phyloP scores from a whole-genome alignment of 2,329 filamentous ascomycete species.

The Fulvia fulva region DNA sequence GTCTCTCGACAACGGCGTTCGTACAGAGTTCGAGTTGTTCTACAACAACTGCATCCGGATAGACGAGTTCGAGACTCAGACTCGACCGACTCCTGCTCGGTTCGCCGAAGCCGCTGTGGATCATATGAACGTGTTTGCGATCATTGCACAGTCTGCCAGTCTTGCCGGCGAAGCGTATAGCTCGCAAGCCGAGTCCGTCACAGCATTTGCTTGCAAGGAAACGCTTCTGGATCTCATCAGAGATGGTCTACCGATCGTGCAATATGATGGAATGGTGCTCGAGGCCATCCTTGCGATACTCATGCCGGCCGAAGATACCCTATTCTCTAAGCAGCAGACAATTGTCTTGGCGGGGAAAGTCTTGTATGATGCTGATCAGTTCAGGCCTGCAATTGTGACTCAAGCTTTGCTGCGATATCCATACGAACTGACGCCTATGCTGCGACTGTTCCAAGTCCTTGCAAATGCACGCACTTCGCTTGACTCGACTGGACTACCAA shows the following conservation, averaged over 20 bases:
- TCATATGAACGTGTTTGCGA: conserved; percentile 46
- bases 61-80: neutral
- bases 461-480: conserved; percentile 11
- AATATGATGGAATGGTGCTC: conserved; percentile 70
- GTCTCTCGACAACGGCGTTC: conserved; percentile 7
- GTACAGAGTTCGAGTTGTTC: conserved; percentile 26
- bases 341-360: conserved; percentile 46
- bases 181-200: conserved; percentile 46
- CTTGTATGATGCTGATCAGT: conserved; percentile 49
- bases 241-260: conserved; percentile 61
- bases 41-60: conserved; percentile 33
- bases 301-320: conserved; percentile 10
- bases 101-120: conserved; percentile 48
- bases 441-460: conserved; percentile 39
- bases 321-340: conserved; percentile 9
- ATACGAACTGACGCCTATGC: conserved; percentile 76
- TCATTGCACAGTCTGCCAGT: conserved; percentile 43
- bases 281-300: conserved; percentile 63
- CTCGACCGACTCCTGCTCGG: conserved; percentile 24
- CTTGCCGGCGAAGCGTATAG: conserved; percentile 48
- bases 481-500: conserved; percentile 5
- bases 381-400: conserved; percentile 59
- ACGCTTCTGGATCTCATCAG: conserved; percentile 68
- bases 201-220: conserved; percentile 60
- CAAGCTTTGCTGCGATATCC: conserved; percentile 76